These are phyloP conservation scores for Nyctanthes arbortristis DNA, from an alignment of 257 asterid species.

Conservation along the genomic window DNA sequence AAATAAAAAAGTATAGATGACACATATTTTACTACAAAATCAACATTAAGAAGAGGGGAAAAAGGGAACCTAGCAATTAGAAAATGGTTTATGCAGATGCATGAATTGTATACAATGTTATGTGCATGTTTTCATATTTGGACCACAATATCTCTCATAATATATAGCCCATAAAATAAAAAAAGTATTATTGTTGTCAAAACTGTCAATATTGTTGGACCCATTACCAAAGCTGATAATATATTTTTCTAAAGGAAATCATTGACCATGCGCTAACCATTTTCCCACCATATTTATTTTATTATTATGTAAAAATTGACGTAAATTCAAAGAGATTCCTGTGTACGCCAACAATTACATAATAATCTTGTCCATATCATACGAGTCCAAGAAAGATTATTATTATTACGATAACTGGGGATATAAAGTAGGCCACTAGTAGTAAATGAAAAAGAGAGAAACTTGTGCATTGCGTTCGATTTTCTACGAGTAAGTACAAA, in stretches of 20 bases:
- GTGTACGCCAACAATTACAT: no score
- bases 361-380: no score
- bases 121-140: background rate
- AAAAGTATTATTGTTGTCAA: background rate
- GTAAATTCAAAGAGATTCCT: no score
- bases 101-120: constrained; percentile 6
- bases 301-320: no score
- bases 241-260: background rate
- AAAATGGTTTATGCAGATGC: constrained; percentile 19
- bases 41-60: background rate
- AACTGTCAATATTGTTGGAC: constrained; percentile 1
- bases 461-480: no score
- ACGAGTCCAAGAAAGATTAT: no score
- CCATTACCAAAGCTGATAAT: constrained; percentile 22
- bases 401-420: no score
- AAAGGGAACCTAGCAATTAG: constrained; percentile 6
- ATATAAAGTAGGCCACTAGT: no score
- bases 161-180: background rate
- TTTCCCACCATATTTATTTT: no score
- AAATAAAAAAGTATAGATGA: no score
- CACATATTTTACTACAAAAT: background rate
- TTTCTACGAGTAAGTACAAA: no score
- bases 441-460: no score
- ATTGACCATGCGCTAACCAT: background rate
- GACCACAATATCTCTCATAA: background rate